Conservation (phyloP, 2,329 filamentous ascomycete genomes). For the Chalara sp. region DNA sequence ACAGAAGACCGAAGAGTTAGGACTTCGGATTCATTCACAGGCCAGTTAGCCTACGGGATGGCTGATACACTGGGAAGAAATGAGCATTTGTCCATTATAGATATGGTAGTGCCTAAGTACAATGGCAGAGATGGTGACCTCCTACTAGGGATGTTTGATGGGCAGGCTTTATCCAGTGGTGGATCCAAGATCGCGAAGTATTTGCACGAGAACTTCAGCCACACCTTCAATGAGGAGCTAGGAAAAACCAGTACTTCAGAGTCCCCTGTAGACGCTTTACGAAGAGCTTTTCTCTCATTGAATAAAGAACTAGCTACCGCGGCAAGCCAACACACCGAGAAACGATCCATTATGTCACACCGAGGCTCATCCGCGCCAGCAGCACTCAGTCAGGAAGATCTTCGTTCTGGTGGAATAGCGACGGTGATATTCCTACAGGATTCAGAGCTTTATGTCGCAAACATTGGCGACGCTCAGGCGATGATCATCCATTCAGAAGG, state of each 20-base stretch:
- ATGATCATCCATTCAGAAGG: slow-evolving; percentile 89
- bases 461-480: slow-evolving; percentile 93
- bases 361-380: slow-evolving; percentile 67
- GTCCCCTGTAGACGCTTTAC: slow-evolving; percentile 73
- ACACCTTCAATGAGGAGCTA: slow-evolving; percentile 76
- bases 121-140: slow-evolving; percentile 86
- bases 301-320: slow-evolving; percentile 92
- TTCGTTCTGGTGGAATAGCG: slow-evolving; percentile 84
- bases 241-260: slow-evolving; percentile 67
- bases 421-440: slow-evolving; percentile 86
- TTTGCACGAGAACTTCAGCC: slow-evolving; percentile 89
- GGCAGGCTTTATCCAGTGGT: slow-evolving; percentile 78
- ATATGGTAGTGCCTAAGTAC: slow-evolving; percentile 90
- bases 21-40: slow-evolving; percentile 92
- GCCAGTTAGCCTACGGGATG: slow-evolving; percentile 92
- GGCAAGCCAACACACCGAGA: slow-evolving; percentile 73
- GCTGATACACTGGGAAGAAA: slow-evolving; percentile 89
- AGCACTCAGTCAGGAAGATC: slow-evolving; percentile 79
- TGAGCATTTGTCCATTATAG: slow-evolving; percentile 91
- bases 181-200: slow-evolving; percentile 96
- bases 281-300: slow-evolving; percentile 77
- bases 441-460: slow-evolving; percentile 88
- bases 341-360: slow-evolving; percentile 59
- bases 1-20: slow-evolving; percentile 91
- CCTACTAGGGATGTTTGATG: slow-evolving; percentile 91